Percentiles rank a stretch among this genome's conserved stretches.
These are phyloP conservation scores for Candida krabiensis DNA, from an alignment of 805 yeast species.

Conservation along the genomic window DNA sequence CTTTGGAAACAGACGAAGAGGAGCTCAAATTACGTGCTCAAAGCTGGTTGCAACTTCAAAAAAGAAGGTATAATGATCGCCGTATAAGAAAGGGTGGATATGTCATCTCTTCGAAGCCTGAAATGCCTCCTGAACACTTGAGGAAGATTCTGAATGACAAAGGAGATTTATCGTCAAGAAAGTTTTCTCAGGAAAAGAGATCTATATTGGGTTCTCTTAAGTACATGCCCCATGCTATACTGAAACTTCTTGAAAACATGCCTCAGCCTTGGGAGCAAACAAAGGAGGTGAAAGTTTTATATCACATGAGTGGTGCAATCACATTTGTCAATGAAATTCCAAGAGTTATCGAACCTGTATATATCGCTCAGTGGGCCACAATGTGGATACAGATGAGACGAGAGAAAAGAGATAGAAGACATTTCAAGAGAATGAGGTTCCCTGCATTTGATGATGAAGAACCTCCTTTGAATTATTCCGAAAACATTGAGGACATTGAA, in stretches of 20 bases:
- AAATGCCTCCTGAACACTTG: conserved; percentile 92
- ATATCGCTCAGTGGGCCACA: conserved; percentile 93
- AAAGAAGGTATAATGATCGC: conserved; percentile 47
- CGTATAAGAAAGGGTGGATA: conserved; percentile 40
- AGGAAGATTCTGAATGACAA: conserved; percentile 81
- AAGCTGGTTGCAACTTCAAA: conserved; percentile 66
- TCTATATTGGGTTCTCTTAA: conserved; percentile 88
- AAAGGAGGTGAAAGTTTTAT: conserved; percentile 83
- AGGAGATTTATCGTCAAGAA: conserved; percentile 78
- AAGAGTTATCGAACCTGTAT: conserved; percentile 87
- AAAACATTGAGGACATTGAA: conserved; percentile 70
- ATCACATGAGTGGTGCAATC: conserved; percentile 91
- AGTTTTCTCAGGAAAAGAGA: conserved; percentile 79
- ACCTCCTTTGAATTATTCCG: conserved; percentile 84
- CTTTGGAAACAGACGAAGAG: conserved; percentile 26
- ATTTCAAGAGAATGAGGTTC: conserved; percentile 87
- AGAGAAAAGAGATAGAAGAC: conserved; percentile 87
- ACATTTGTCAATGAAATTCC: conserved; percentile 94
- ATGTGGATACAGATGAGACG: conserved; percentile 92
- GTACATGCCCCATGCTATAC: conserved; percentile 92
- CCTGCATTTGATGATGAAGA: conserved; percentile 99
- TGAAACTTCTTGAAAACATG: conserved; percentile 90
- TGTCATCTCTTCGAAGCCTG: conserved; percentile 62
- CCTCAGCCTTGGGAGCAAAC: conserved; percentile 97
- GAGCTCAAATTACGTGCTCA: conserved; percentile 43